Conservation (phyloP, 2,329 filamentous ascomycete species). For the Domatiomyces globalis region DNA sequence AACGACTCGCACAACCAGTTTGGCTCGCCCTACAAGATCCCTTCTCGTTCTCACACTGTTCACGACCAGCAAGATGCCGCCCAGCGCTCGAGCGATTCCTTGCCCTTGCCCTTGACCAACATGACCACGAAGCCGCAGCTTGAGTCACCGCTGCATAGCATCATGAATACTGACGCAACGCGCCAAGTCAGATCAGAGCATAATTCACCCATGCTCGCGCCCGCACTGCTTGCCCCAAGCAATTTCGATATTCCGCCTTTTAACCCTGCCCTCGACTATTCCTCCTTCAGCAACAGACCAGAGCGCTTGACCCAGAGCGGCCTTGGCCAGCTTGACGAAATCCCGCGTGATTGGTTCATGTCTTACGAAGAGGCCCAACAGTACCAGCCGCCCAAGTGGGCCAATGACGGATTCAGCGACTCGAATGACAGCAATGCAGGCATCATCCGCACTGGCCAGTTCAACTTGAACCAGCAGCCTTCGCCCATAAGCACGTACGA, state of each 20-base stretch:
- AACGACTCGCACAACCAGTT: constrained; percentile 48
- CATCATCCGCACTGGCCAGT: constrained; percentile 2
- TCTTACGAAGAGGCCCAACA: constrained; percentile 26
- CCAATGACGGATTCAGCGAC: constrained; percentile 8
- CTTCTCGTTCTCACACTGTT: constrained; percentile 36
- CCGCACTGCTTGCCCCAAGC: constrained; percentile 7
- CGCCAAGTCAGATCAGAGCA: constrained; percentile 31
- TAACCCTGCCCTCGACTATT: constrained; percentile 16
- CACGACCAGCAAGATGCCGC: constrained; percentile 33
- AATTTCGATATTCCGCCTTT: constrained; percentile 25
- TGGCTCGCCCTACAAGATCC: constrained; percentile 49
- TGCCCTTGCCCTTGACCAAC: constrained; percentile 32
- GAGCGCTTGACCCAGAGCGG: constrained; percentile 9
- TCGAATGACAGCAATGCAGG: constrained; percentile 31
- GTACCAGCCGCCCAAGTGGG: constrained; percentile 20
- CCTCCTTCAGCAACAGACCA: constrained; percentile 13
- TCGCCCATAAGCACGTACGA: constrained; percentile 17
- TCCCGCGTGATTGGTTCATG: constrained; percentile 29
- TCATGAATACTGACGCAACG: constrained; percentile 22
- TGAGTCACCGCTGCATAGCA: constrained; percentile 16
- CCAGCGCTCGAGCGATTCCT: constrained; percentile 39
- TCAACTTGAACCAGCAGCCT: constrained; percentile 4
- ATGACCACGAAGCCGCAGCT: constrained; percentile 16
- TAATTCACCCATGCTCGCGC: constrained; percentile 31
- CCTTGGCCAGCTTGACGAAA: constrained; percentile 23